These are phyloP conservation scores for Phytophthora litchii DNA, from an alignment of 352 stramenopile genomes.

Conservation along the genomic window DNA sequence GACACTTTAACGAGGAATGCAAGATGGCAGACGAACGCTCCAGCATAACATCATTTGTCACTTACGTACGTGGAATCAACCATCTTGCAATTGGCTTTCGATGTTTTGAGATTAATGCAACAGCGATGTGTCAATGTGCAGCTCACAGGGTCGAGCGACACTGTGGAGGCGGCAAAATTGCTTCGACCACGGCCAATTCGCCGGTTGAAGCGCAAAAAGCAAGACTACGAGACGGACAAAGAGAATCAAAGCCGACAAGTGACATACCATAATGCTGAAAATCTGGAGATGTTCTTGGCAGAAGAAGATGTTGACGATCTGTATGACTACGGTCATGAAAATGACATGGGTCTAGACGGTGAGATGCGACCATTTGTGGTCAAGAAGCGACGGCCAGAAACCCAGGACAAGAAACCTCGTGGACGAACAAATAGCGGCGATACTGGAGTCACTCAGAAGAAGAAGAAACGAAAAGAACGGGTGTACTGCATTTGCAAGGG, in stretches of 20 bases:
- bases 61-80: constrained; percentile 50
- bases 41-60: constrained; percentile 71
- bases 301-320: constrained; percentile 30
- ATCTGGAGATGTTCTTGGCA: constrained; percentile 9
- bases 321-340: constrained; percentile 22
- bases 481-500: constrained; percentile 83
- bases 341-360: neutral
- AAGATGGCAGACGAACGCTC: constrained; percentile 61
- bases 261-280: constrained; percentile 3
- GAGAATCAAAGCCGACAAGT: constrained; percentile 37
- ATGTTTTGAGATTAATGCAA: neutral
- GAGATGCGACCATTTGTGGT: constrained; percentile 22
- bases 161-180: constrained; percentile 16
- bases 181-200: constrained; percentile 13
- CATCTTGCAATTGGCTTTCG: neutral
- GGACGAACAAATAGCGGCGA: constrained; percentile 17
- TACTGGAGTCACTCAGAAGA: constrained; percentile 28
- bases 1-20: constrained; percentile 75
- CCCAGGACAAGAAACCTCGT: constrained; percentile 23
- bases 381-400: constrained; percentile 18
- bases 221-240: constrained; percentile 32
- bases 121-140: constrained; percentile 10
- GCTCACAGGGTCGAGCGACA: constrained; percentile 34
- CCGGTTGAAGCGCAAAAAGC: constrained; percentile 24
- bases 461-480: constrained; percentile 71